Conservation (phyloP, 148 eudicot species). For the Rhododendron henanense region DNA sequence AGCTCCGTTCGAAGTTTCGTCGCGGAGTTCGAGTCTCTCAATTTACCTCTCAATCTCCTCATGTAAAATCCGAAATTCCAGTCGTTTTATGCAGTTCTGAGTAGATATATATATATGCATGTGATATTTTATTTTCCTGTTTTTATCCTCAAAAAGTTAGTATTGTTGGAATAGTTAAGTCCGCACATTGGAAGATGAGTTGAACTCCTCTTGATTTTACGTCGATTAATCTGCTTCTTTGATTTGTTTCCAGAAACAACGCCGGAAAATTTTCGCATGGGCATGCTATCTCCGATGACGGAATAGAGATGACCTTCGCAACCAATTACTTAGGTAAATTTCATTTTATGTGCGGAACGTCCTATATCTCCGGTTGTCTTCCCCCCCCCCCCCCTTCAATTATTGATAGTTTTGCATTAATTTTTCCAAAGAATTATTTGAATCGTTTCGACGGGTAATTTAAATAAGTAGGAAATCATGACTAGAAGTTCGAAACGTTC, state of each 20-base stretch:
- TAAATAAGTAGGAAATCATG: too few relatives aligned
- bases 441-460: too few relatives aligned
- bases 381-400: too few relatives aligned
- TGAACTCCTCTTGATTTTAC: not conserved
- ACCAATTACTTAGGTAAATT: conserved; percentile 78
- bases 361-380: too few relatives aligned
- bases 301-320: conserved; percentile 90
- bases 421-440: too few relatives aligned
- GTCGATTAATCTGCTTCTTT: not conserved
- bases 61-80: conserved; percentile 36
- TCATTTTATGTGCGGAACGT: not conserved
- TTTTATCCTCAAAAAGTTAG: too few relatives aligned
- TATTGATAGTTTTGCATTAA: too few relatives aligned
- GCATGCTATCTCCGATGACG: conserved; percentile 76
- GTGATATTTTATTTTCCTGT: too few relatives aligned
- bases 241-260: conserved; percentile 59
- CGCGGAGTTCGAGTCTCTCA: conserved; percentile 52
- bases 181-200: too few relatives aligned
- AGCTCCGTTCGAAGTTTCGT: conserved; percentile 63
- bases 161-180: too few relatives aligned
- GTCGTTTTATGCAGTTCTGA: not conserved
- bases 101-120: too few relatives aligned
- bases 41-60: conserved; percentile 82
- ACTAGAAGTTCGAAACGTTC: too few relatives aligned
- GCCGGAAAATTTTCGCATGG: conserved; percentile 83